Evolutionary conservation across 2,329 filamentous ascomycete genomes (phyloP).

Genomic region (Gnomoniopsis smithogilvyi): DNA sequence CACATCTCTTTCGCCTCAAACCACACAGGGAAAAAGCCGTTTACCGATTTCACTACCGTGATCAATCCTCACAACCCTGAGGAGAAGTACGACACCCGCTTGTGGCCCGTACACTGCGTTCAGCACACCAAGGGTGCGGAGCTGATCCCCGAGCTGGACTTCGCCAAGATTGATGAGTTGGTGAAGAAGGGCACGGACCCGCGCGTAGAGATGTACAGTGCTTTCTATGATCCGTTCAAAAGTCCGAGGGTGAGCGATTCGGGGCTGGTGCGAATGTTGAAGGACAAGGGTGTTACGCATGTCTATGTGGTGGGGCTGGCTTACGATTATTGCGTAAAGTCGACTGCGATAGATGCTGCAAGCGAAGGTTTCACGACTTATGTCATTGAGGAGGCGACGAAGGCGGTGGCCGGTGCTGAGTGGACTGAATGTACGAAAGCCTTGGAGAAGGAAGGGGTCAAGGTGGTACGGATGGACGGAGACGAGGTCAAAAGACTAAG

Average conservation of each 20-base stretch:
- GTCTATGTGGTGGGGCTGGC: conserved; percentile 86
- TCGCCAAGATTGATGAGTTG: conserved; percentile 56
- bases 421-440: conserved; percentile 56
- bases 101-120: conserved; percentile 93
- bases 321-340: conserved; percentile 84
- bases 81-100: conserved; percentile 61
- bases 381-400: conserved; percentile 76
- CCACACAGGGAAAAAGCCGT: conserved; percentile 67
- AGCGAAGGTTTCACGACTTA: conserved; percentile 73
- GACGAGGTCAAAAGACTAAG: conserved; percentile 52
- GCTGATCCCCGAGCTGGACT: conserved; percentile 69
- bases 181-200: conserved; percentile 75
- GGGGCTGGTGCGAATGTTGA: conserved; percentile 59
- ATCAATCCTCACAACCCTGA: conserved; percentile 60
- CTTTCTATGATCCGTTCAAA: conserved; percentile 78
- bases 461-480: conserved; percentile 55
- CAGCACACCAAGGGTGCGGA: conserved; percentile 69
- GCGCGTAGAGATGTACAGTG: conserved; percentile 89
- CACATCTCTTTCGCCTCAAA: conserved; percentile 90
- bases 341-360: conserved; percentile 74
- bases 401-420: conserved; percentile 60
- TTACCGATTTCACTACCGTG: conserved; percentile 62
- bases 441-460: conserved; percentile 58
- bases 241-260: conserved; percentile 58
- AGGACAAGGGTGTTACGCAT: conserved; percentile 60